phyloP scores from a whole-genome alignment of 805 yeast genomes.

The Dipodascus geniculatus region DNA sequence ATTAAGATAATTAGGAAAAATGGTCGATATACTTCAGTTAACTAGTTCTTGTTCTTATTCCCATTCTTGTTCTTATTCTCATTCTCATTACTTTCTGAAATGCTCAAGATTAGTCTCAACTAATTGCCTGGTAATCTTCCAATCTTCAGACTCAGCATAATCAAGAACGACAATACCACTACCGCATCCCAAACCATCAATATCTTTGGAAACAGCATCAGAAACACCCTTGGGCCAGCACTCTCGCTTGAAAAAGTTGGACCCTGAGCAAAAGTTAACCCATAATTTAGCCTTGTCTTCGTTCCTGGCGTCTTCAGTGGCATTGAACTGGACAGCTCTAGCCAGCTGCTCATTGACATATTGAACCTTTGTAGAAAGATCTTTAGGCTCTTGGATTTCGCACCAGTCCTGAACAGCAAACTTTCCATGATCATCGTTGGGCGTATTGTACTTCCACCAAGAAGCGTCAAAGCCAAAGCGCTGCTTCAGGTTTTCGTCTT shows the following conservation, averaged over 20 bases:
- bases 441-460: conserved; percentile 54
- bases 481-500: conserved; percentile 26
- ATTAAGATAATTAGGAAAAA: too few species aligned
- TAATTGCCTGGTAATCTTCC: conserved; percentile 42
- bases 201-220: conserved; percentile 25
- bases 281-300: conserved; percentile 42
- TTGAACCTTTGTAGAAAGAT: conserved; percentile 42
- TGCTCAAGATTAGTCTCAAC: conserved; percentile 19
- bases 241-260: conserved; percentile 54
- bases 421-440: conserved; percentile 50
- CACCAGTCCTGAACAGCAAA: conserved; percentile 66
- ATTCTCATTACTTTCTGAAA: not conserved
- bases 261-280: conserved; percentile 62
- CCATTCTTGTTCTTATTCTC: not conserved
- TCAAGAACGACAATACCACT: conserved; percentile 59
- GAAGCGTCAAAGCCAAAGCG: conserved; percentile 57
- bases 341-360: conserved; percentile 45
- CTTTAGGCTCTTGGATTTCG: conserved; percentile 42
- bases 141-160: conserved; percentile 48
- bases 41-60: too few species aligned
- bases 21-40: too few species aligned
- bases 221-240: conserved; percentile 71
- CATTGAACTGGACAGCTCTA: conserved; percentile 40
- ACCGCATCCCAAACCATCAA: conserved; percentile 30
- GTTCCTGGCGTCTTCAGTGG: conserved; percentile 23